These are phyloP conservation scores for Byssothecium circinans DNA, from an alignment of 2,329 filamentous ascomycete genomes.

Conservation along the genomic window DNA sequence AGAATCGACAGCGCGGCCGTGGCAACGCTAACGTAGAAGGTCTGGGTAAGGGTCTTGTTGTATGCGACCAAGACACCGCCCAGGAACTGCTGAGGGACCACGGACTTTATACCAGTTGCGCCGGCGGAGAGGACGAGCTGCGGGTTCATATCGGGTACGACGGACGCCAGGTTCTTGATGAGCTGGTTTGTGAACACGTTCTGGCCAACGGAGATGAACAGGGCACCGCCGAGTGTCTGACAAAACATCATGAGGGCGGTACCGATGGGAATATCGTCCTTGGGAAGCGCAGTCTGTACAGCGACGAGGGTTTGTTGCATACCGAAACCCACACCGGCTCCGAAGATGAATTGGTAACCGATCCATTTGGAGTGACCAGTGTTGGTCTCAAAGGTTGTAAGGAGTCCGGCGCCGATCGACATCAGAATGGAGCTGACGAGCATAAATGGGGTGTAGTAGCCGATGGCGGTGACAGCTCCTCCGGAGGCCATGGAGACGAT, in stretches of 20 bases:
- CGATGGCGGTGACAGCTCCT: constrained; percentile 43
- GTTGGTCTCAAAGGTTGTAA: constrained; percentile 47
- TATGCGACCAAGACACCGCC: constrained; percentile 63
- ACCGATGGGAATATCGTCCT: constrained; percentile 50
- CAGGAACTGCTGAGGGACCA: constrained; percentile 56
- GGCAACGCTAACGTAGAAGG: constrained; percentile 63
- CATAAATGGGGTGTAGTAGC: constrained; percentile 56
- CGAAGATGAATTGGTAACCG: constrained; percentile 45
- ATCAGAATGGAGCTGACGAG: constrained; percentile 46
- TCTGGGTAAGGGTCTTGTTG: constrained; percentile 61
- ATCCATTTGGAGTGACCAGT: constrained; percentile 44
- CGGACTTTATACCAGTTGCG: constrained; percentile 61
- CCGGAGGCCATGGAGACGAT: constrained; percentile 47
- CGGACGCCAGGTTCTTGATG: constrained; percentile 43
- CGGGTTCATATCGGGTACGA: constrained; percentile 47
- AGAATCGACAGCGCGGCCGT: constrained; percentile 58
- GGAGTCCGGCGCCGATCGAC: constrained; percentile 50
- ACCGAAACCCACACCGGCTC: constrained; percentile 50
- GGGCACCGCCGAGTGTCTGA: constrained; percentile 52
- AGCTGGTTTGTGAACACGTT: constrained; percentile 56
- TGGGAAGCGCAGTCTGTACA: constrained; percentile 49
- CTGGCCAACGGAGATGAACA: constrained; percentile 54
- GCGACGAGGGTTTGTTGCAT: constrained; percentile 53
- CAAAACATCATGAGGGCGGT: constrained; percentile 53
- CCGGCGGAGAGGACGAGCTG: constrained; percentile 50